These are phyloP conservation scores for Nakaseomyces bracarensis DNA, from an alignment of 1,139 yeast genomes.

Conservation along the genomic window DNA sequence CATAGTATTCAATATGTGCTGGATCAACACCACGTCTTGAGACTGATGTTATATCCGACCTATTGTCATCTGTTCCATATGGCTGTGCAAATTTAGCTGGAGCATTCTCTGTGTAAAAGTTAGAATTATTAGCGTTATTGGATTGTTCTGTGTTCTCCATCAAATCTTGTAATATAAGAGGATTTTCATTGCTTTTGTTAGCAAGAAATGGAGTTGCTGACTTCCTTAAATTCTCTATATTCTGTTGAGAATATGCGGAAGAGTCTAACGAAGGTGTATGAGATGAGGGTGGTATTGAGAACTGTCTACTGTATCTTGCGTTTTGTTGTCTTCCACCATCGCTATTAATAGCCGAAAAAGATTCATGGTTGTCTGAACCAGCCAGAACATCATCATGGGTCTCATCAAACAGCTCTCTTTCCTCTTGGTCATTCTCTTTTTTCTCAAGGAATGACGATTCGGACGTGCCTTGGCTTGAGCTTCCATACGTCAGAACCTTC, in stretches of 20 bases:
- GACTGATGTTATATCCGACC: constrained; percentile 68
- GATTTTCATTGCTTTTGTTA: not conserved
- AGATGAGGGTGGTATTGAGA: constrained; percentile 2
- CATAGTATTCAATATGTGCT: constrained; percentile 33
- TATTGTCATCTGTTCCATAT: constrained; percentile 16
- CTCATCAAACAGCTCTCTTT: not conserved
- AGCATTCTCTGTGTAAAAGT: not conserved
- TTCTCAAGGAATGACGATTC: not conserved
- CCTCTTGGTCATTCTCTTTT: constrained; percentile 3
- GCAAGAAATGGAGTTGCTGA: constrained; percentile 2
- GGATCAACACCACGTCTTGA: constrained; percentile 75
- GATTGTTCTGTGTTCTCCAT: constrained; percentile 16
- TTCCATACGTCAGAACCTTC: not conserved
- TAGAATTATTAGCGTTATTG: not conserved
- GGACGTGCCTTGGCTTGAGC: not conserved
- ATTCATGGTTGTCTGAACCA: constrained; percentile 10
- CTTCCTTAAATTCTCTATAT: constrained; percentile 4
- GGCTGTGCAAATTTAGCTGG: constrained; percentile 12
- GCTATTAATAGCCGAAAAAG: constrained; percentile 23
- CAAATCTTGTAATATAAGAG: constrained; percentile 7
- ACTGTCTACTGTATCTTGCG: constrained; percentile 2
- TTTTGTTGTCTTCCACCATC: constrained; percentile 9
- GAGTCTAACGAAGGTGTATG: constrained; percentile 8
- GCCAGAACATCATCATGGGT: constrained; percentile 2
- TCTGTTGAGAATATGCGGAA: constrained; percentile 8